Conservation (phyloP, 306 rosid genomes). For the Myrica gale region DNA sequence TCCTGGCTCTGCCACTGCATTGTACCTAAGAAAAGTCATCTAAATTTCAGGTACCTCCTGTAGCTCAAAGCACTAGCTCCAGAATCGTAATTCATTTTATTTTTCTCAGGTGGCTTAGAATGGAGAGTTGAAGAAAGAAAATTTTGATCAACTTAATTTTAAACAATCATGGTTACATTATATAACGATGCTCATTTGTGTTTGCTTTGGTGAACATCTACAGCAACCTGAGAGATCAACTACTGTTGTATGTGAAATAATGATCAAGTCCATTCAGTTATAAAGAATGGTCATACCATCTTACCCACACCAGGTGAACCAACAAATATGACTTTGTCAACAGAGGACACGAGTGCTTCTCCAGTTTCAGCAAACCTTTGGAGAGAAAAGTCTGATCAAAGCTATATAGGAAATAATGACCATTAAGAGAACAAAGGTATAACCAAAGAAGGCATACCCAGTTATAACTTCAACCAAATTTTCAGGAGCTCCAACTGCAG, state of each 20-base stretch:
- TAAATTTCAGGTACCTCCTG: no score
- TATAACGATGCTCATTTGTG: neutral
- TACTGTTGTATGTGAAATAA: constrained; percentile 12
- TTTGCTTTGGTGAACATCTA: constrained; percentile 19
- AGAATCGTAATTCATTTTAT: no score
- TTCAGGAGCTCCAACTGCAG: constrained; percentile 98
- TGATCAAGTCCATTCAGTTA: constrained; percentile 19
- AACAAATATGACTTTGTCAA: constrained; percentile 89
- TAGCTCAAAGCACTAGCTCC: no score
- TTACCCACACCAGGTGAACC: constrained; percentile 97
- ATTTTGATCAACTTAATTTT: neutral
- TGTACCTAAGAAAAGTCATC: no score
- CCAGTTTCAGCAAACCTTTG: constrained; percentile 94
- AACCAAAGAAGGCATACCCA: constrained; percentile 54
- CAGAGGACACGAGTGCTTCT: constrained; percentile 89
- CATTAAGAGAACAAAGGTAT: constrained; percentile 9
- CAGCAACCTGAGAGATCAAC: constrained; percentile 12
- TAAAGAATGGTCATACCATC: constrained; percentile 66
- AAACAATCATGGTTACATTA: neutral
- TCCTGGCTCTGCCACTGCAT: no score
- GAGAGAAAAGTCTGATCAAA: constrained; percentile 29
- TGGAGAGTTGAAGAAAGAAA: no score
- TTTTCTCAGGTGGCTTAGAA: no score
- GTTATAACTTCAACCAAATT: constrained; percentile 91
- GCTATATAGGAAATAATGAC: constrained; percentile 26